Base-by-base conservation (phyloP, 805 yeast species). In the Ascoidea asiatica region DNA sequence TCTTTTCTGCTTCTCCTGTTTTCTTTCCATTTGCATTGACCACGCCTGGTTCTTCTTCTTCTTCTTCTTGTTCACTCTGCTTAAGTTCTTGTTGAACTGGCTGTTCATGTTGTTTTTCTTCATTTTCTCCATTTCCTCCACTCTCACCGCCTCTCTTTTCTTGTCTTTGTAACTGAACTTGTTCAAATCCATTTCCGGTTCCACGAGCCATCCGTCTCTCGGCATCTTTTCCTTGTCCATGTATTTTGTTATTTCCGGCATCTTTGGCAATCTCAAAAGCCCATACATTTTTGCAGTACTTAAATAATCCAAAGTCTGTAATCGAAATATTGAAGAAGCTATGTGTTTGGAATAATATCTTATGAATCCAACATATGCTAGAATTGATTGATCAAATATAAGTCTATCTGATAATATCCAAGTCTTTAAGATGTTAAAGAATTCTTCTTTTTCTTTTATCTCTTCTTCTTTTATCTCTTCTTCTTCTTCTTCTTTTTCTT, bases 281-380 rank as follows among this genome's bases (percentile, higher is more conserved):
- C 96, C 95, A 59, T 83, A 88, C 65, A 84, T 69, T 50, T 67
- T 72, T 1, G 92, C 95, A 5, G 83, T 50, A 0, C 80, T 82
- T 21, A 79, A 57, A 52, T 82, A 82, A 57, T 90, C 94, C 45
- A 92, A 62, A 5, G 76, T 62, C 43, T 73, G 73, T 20, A 85
- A 53, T 50, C 97, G 68, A 65, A 92, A 92, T 17, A 92, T 90
- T 0, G 97, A 88, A 4, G 81, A 66, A 0, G 96, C 95, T 11
- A 81, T 62, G 61, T 92, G 99, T 57, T 88, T 89, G 13, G 88
- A 75, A 57, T 92, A 92, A 57, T 84, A 84, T 46, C 83, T 72
- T 2, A 87, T 72, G 56, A 79, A 90, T 1, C 88, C 88, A 37
- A 92, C 94, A 56, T 79, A 90, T 5, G 95, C 72, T 50, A 75